Evolutionary conservation across 2,329 filamentous ascomycete genomes (phyloP), one percentile per base, ranked within the genome.

Genomic region (Xylariaceae sp.): DNA sequence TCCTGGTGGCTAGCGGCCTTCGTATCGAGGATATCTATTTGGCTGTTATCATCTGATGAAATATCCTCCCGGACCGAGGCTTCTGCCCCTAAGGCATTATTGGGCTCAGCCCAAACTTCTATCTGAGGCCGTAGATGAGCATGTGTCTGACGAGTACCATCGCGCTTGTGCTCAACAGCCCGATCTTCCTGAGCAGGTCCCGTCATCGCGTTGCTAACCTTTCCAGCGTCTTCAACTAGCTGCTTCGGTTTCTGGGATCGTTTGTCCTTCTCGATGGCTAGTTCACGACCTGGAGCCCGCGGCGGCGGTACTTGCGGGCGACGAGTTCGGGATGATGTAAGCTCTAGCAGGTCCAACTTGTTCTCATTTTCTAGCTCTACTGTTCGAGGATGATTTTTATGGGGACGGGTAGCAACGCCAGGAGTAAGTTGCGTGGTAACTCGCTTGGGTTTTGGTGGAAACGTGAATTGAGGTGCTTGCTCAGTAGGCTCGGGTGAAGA

Each of bases 181-280:
- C 44, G 49, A 2, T 47, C 26, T 20, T 53, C 21, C n/a, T 46
- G 53, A 40, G 37, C 50, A 21, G 50, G 10, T n/a, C 50, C 42
- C 12, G 32, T 53, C 18, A 44, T 48, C 1, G 12, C 42, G n/a
- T 57, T 45, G 2, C 50, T 45, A 1, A 21, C 16, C 21, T 53
- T 44, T 7, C 49, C 41, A 23, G 40, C n/a, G 12, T 18, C 41
- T 19, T 52, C 48, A 18, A 44, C n/a, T 20, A 48, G 51, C 19
- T 59, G 52, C 20, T 43, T 60, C 3, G 51, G 21, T 2, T 60
- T 54, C 26, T 57, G 57, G 19, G 59, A 50, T 41, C 60, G 67
- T 16, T 40, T 65, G 37, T 69, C 67, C 20, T 66, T 61, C n/a
- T 62, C 62, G 44, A 62, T 59, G 14, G 60, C 50, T 37, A 45